Percentiles rank a stretch among this genome's conserved stretches.
Evolutionary conservation across 2,329 filamentous ascomycete species (phyloP).

Genomic region (Aspergillus quadrilineatus): DNA sequence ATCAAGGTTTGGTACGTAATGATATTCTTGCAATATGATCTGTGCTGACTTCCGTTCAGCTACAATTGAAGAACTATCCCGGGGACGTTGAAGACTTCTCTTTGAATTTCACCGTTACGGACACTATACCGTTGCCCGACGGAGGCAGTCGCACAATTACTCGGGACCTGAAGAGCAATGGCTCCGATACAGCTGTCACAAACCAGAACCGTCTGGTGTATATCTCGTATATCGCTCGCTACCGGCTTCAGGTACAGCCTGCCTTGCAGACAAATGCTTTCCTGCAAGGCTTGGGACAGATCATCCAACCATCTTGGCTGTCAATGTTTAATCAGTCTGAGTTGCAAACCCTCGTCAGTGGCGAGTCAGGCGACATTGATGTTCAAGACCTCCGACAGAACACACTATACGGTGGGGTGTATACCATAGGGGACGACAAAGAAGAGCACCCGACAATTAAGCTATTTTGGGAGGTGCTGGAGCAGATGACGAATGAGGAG

Average conservation of each 20-base stretch:
- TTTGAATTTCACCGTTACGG: conserved; percentile 86
- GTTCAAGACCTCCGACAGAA: conserved; percentile 80
- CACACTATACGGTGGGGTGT: conserved; percentile 84
- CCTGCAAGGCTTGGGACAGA: conserved; percentile 76
- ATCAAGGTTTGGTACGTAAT: conserved; percentile 70
- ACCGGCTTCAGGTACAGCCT: conserved; percentile 80
- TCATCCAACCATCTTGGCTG: conserved; percentile 90
- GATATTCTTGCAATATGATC: conserved; percentile 2
- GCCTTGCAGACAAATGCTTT: conserved; percentile 82
- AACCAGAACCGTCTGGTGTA: conserved; percentile 94
- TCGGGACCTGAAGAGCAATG: conserved; percentile 72
- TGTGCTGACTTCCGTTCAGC: conserved; percentile 25
- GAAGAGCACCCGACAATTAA: conserved; percentile 80
- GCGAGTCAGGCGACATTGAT: conserved; percentile 81
- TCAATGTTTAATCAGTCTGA: conserved; percentile 98
- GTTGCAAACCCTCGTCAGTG: conserved; percentile 87
- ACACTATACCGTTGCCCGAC: conserved; percentile 59
- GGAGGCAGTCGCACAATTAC: conserved; percentile 61
- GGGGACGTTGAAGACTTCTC: conserved; percentile 78
- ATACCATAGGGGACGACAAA: conserved; percentile 83
- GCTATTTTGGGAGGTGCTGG: conserved; percentile 90
- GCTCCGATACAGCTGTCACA: conserved; percentile 75
- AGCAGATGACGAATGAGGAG: conserved; percentile 70
- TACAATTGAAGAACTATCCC: conserved; percentile 77
- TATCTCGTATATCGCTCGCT: conserved; percentile 84